Evolutionary conservation across 257 asterid genomes (phyloP).

Genomic region (Przewalskia tangutica): DNA sequence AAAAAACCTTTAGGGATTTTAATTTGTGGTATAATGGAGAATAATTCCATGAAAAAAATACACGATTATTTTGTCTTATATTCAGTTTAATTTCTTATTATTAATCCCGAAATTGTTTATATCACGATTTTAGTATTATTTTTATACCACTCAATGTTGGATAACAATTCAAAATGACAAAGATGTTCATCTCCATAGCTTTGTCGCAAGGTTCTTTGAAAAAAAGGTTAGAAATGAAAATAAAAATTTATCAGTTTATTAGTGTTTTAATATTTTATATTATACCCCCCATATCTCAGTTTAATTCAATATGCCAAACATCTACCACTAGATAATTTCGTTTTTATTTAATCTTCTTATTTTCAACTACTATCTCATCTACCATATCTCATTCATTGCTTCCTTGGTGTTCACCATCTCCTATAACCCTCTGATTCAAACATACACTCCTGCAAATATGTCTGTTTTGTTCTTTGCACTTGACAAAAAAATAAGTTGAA

Average conservation of each 20-base stretch:
- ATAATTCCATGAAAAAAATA: too few species aligned
- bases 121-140: background rate
- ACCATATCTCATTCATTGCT: too few species aligned
- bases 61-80: background rate
- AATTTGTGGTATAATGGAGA: background rate
- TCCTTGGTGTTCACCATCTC: background rate
- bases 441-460: background rate
- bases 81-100: too few species aligned
- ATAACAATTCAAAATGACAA: too few species aligned
- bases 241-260: background rate
- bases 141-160: background rate
- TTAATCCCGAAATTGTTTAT: background rate
- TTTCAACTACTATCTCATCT: background rate
- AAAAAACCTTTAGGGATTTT: too few species aligned
- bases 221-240: too few species aligned
- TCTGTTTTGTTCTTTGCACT: background rate
- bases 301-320: background rate
- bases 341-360: background rate
- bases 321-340: background rate
- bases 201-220: too few species aligned
- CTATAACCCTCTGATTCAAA: background rate
- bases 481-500: background rate
- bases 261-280: background rate
- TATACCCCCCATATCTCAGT: background rate
- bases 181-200: too few species aligned